Base-by-base conservation (phyloP, 257 asterid species). In the Gynochthodes officinalis region DNA sequence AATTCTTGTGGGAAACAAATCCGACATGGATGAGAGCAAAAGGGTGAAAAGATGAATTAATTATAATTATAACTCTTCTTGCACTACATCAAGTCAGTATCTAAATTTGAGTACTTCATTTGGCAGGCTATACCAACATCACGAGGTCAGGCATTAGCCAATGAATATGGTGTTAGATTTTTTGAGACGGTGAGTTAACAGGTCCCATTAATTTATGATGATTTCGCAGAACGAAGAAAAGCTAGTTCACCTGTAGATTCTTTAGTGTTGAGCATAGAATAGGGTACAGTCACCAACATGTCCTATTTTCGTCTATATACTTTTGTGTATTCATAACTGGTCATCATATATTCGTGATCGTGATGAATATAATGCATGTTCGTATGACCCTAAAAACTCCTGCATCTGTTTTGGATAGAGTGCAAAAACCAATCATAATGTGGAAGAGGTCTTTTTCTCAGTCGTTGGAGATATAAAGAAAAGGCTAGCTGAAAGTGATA, bases 361-460 rank as follows among this genome's bases (percentile, higher is more conserved):
- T 42, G 48, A 46, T 46, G 52, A 46, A 46, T 46, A 14, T 0
- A n/a, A 46, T 12, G 19, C 52, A 37, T 37, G 42, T 37, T 37
- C 3, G 42, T n/a, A n/a, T n/a, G n/a, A n/a, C n/a, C n/a, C n/a
- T n/a, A n/a, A n/a, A n/a, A 30, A 44, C 30, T 67, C 46, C 2
- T 50, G 28, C 5, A 19, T 7, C 67, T 37, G 9, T 57, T 55
- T 64, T 35, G 35, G 32, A 40, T 72, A 80, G 84, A 80, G 81
- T 76, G 84, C 84, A 54, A 80, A 80, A 68, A 72, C 81, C 16
- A 73, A 73, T 70, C 49, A 67, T 76, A 80, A 80, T 59, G 84
- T 77, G 74, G 77, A 76, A 69, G 60, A 73, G 70, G 81, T 73
- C 13, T 80, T 80, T 78, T 80, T 80, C 37, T 76, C 84, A n/a